phyloP scores from a whole-genome alignment of 768 basidiomycete species.

The Termitomyces sp. region DNA sequence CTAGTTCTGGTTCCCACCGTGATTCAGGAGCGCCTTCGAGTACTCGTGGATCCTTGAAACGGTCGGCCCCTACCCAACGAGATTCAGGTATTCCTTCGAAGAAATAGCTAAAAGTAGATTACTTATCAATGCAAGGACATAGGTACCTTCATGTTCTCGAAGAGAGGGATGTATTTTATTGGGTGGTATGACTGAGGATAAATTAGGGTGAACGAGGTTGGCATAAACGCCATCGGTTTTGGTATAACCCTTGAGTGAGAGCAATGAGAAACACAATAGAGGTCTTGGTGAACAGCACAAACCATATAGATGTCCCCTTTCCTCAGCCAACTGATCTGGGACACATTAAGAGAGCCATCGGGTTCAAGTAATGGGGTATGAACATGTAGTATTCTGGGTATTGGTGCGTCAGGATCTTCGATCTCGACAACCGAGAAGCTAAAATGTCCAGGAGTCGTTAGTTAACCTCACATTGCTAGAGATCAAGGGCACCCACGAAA shows the following conservation, averaged over 20 bases:
- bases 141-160: not conserved
- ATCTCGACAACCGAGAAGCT: not conserved
- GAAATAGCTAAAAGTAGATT: not conserved
- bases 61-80: not conserved
- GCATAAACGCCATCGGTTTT: not conserved
- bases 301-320: not conserved
- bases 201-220: not conserved
- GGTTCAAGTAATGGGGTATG: not conserved
- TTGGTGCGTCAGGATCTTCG: not conserved
- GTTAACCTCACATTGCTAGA: not conserved
- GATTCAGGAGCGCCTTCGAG: not conserved
- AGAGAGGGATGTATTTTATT: not conserved
- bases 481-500: not conserved
- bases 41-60: not conserved
- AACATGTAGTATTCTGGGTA: not conserved
- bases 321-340: not conserved
- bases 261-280: not conserved
- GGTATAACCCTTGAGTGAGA: not conserved
- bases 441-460: not conserved
- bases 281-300: not conserved
- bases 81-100: not conserved
- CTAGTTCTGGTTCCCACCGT: not conserved
- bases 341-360: not conserved
- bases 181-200: not conserved
- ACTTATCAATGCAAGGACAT: not conserved